Conservation (phyloP, 768 basidiomycete species). For the Heimioporus sp. region DNA sequence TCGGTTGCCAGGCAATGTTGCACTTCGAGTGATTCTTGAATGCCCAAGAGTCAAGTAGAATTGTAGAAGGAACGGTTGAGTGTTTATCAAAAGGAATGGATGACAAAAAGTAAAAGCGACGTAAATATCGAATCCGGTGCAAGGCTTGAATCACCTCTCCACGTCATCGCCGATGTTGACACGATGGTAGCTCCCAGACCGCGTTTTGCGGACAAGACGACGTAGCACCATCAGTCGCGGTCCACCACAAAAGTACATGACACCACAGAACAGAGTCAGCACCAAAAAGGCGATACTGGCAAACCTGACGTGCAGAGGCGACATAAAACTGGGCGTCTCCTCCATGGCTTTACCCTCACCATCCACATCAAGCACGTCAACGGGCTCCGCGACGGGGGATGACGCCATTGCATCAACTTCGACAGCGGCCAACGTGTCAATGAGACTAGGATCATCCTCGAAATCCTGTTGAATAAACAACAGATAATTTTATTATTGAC, state of each 20-base stretch:
- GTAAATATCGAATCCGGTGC: not conserved
- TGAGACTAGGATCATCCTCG: slow-evolving; percentile 17
- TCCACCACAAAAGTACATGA: slow-evolving; percentile 49
- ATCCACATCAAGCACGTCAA: not conserved
- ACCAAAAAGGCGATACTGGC: slow-evolving; percentile 33
- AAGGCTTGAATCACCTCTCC: slow-evolving; percentile 40
- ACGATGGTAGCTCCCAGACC: slow-evolving; percentile 41
- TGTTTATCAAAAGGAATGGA: not conserved
- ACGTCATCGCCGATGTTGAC: slow-evolving; percentile 49
- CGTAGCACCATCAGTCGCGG: slow-evolving; percentile 27
- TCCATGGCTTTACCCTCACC: not conserved
- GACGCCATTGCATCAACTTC: slow-evolving; percentile 15
- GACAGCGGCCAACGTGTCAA: slow-evolving; percentile 10
- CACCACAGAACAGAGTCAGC: slow-evolving; percentile 42
- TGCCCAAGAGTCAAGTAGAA: not conserved
- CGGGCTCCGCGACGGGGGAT: slow-evolving; percentile 1
- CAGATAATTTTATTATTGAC: slow-evolving; percentile 50
- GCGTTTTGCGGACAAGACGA: slow-evolving; percentile 38
- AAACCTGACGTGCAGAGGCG: slow-evolving; percentile 16
- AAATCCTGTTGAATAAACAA: slow-evolving; percentile 49
- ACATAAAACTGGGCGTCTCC: slow-evolving; percentile 3
- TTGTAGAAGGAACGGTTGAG: not conserved
- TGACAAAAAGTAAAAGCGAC: not conserved
- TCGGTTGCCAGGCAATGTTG: too few relatives aligned
- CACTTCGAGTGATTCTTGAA: too few relatives aligned